Evolutionary conservation across 1,139 yeast species (phyloP).

Genomic region (Pichia sp.): DNA sequence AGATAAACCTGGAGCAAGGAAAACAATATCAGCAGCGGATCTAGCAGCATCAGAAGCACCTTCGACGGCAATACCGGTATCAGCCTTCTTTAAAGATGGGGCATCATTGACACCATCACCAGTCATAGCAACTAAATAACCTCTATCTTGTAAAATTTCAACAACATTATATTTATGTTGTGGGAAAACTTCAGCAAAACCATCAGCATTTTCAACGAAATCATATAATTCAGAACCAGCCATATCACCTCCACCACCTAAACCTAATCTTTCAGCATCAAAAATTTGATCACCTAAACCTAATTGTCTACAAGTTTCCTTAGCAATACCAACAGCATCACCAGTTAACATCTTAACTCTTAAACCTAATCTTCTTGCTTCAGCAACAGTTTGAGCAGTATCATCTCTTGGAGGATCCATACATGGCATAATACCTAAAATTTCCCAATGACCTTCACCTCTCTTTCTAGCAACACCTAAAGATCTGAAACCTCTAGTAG

Average conservation of each 20-base stretch:
- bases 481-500: constrained; percentile 98
- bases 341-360: constrained; percentile 98
- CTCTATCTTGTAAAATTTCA: constrained; percentile 83
- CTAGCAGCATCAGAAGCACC: constrained; percentile 97
- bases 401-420: constrained; percentile 99
- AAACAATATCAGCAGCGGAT: constrained; percentile 94
- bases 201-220: constrained; percentile 93
- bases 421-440: constrained; percentile 96
- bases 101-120: constrained; percentile 99
- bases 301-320: constrained; percentile 97
- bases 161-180: constrained; percentile 92
- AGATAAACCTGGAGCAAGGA: constrained; percentile 94
- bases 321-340: constrained; percentile 98
- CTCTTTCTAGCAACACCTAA: constrained; percentile 98
- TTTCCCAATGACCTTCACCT: constrained; percentile 99
- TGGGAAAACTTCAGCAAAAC: constrained; percentile 97
- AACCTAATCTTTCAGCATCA: constrained; percentile 89
- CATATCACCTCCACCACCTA: constrained; percentile 95
- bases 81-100: constrained; percentile 93
- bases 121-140: constrained; percentile 96
- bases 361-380: constrained; percentile 89
- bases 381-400: constrained; percentile 92
- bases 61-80: constrained; percentile 95
- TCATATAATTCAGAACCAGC: constrained; percentile 95
- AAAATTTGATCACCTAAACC: constrained; percentile 95